Evolutionary conservation across 441 rosid genomes (phyloP).

Genomic region (Populus hybrid): DNA sequence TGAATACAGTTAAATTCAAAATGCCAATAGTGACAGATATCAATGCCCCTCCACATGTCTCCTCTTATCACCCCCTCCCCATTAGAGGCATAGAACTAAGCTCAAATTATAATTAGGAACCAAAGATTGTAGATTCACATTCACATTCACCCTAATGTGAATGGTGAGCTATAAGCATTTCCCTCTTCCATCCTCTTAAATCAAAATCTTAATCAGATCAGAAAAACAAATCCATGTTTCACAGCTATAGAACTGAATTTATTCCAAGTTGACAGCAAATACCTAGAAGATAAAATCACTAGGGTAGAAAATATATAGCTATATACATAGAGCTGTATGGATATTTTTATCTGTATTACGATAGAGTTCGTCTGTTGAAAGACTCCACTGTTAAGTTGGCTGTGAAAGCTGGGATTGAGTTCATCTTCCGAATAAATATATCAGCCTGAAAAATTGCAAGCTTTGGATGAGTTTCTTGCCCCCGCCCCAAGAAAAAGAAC

Average conservation of each 20-base stretch:
- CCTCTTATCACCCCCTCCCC: constrained; percentile 8
- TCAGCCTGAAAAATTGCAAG: constrained; percentile 51
- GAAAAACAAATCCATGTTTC: background rate
- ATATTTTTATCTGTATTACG: constrained; percentile 27
- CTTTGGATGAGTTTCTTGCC: constrained; percentile 7
- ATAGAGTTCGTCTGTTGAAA: constrained; percentile 83
- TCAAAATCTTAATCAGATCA: background rate
- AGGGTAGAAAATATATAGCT: background rate
- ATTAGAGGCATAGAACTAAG: background rate
- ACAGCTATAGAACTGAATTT: background rate
- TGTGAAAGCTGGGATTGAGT: constrained; percentile 95
- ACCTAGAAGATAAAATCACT: background rate
- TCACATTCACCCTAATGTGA: background rate
- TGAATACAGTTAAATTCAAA: background rate
- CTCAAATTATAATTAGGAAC: background rate
- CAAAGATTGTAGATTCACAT: background rate
- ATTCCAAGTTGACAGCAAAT: constrained; percentile 4
- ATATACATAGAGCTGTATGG: background rate
- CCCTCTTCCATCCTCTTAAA: background rate
- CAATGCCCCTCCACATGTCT: background rate
- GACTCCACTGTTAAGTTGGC: constrained; percentile 93
- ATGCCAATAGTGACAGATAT: background rate
- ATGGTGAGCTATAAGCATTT: background rate
- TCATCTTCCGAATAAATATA: constrained; percentile 77
- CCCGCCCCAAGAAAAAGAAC: background rate